A percentile compares a stretch with the other conserved stretches of the same genome.
phyloP scores from a whole-genome alignment of 1,139 yeast species.

The Pichia sp. region DNA sequence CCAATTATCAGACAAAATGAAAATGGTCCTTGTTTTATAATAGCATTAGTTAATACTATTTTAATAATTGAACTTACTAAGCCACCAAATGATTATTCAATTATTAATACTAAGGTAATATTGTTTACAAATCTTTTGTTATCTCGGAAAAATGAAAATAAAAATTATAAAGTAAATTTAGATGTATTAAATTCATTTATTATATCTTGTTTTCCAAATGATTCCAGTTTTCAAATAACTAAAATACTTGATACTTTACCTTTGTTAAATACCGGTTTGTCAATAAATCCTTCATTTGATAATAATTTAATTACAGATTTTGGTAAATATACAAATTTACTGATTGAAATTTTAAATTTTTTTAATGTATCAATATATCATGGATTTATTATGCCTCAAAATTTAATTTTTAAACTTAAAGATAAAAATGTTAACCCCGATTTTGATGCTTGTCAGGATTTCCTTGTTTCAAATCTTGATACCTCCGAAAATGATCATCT shows the following conservation, averaged over 20 bases:
- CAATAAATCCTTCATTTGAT: slow-evolving; percentile 65
- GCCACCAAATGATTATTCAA: background rate
- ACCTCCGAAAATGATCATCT: slow-evolving; percentile 8
- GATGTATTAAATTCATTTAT: slow-evolving; percentile 8
- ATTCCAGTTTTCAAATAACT: background rate
- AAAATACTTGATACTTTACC: slow-evolving; percentile 40
- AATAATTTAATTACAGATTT: slow-evolving; percentile 23
- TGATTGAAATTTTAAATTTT: slow-evolving; percentile 31
- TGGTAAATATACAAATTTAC: slow-evolving; percentile 20
- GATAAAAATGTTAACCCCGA: slow-evolving; percentile 1
- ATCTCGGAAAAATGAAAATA: background rate
- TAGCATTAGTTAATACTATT: slow-evolving; percentile 73
- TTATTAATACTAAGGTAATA: slow-evolving; percentile 7
- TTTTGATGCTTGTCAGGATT: slow-evolving; percentile 43
- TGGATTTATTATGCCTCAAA: slow-evolving; percentile 42
- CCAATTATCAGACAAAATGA: slow-evolving; percentile 65
- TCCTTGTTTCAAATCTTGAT: slow-evolving; percentile 27
- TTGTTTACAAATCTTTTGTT: background rate
- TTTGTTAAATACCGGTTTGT: slow-evolving; percentile 61
- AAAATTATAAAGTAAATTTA: background rate
- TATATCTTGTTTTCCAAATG: background rate
- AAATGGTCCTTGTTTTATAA: slow-evolving; percentile 86
- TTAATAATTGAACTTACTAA: background rate
- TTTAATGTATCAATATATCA: slow-evolving; percentile 42
- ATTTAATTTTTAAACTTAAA: slow-evolving; percentile 26